phyloP scores from a whole-genome alignment of 2,329 filamentous ascomycete genomes.

The Verticillium longisporum region DNA sequence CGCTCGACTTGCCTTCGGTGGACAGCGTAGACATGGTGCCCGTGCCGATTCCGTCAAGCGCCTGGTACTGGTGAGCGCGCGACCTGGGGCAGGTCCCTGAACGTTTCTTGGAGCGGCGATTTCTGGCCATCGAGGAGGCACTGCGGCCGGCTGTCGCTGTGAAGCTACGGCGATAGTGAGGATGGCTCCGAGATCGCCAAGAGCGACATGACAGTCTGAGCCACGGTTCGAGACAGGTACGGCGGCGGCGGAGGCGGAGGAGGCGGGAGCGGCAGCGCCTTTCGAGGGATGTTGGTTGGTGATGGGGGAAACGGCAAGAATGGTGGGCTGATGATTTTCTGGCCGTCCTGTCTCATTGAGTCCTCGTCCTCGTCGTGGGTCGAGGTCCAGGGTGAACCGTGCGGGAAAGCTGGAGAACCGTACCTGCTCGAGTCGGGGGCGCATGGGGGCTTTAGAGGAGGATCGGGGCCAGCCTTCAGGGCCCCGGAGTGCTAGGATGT shows the following conservation, averaged over 20 bases:
- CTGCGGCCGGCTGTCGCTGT: conserved; percentile 14
- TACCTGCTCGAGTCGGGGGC: not conserved
- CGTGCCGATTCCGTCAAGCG: not conserved
- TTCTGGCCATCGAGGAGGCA: conserved; percentile 22
- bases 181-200: conserved; percentile 1
- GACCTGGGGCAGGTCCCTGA: not conserved
- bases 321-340: not conserved
- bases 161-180: conserved; percentile 5
- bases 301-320: not conserved
- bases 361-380: not conserved
- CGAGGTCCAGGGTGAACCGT: not conserved
- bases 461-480: not conserved
- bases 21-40: conserved; percentile 18
- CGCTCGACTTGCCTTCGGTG: conserved; percentile 26
- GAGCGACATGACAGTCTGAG: conserved; percentile 7
- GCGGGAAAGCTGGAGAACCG: conserved; percentile 5
- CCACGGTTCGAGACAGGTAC: not conserved
- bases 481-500: not conserved
- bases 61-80: not conserved
- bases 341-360: not conserved
- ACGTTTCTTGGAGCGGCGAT: conserved; percentile 20
- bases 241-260: not conserved
- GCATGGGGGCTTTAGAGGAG: not conserved
- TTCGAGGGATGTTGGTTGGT: not conserved
- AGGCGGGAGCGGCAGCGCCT: not conserved